Percentiles rank a stretch among this genome's conserved stretches.
Evolutionary conservation across 164 flowering plant genomes (phyloP).

Genomic region (Annona squamosa): DNA sequence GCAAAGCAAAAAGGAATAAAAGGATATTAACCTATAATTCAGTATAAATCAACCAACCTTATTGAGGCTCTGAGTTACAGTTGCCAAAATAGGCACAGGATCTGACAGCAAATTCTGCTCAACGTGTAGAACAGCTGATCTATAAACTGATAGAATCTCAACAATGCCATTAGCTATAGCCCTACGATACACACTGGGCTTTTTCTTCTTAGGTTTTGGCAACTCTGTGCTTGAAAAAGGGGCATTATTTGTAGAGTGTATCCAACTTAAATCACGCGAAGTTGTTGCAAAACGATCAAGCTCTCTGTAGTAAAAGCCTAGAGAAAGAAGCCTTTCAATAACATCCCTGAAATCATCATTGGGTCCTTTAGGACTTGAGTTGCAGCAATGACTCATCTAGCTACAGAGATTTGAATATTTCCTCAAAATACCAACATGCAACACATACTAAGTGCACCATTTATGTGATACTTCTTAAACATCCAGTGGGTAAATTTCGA

Average conservation of each 20-base stretch:
- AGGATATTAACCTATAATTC: neutral
- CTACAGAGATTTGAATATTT: neutral
- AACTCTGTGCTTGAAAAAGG: constrained; percentile 30
- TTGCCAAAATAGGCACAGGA: constrained; percentile 73
- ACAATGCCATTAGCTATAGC: constrained; percentile 93
- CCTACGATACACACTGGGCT: constrained; percentile 70
- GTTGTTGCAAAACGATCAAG: constrained; percentile 73
- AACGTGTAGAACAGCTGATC: constrained; percentile 85
- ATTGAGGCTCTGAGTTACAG: constrained; percentile 82
- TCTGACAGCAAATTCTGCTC: constrained; percentile 89
- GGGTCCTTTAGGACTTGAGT: neutral
- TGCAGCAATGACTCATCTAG: neutral
- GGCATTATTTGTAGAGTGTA: constrained; percentile 36
- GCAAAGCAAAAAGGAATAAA: neutral
- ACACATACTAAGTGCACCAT: neutral
- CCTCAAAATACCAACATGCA: neutral
- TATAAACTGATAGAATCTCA: constrained; percentile 77
- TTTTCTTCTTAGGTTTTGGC: constrained; percentile 28
- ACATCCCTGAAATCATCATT: constrained; percentile 59
- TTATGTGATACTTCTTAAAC: neutral
- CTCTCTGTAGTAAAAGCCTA: constrained; percentile 89
- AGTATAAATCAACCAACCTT: constrained; percentile 42
- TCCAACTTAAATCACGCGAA: constrained; percentile 87
- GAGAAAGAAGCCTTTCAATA: constrained; percentile 59
- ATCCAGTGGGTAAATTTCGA: neutral